phyloP scores from a whole-genome alignment of 768 basidiomycete species.

The Leccinum truebloodii region DNA sequence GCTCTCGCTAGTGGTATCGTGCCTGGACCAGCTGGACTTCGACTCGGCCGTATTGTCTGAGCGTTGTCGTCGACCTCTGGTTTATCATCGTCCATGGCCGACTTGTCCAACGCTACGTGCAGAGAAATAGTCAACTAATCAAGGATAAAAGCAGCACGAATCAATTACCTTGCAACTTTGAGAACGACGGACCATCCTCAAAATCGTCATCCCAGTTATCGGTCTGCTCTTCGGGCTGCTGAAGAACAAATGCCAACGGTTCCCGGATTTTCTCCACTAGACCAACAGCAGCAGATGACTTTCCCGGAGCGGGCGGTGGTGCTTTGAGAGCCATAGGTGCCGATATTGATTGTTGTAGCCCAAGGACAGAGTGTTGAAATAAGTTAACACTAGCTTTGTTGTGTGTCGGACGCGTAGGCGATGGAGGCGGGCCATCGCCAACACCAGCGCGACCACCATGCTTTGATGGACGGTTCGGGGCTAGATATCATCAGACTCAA shows the following conservation, averaged over 20 bases:
- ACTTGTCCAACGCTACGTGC: slow-evolving; percentile 60
- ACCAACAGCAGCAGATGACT: slow-evolving; percentile 29
- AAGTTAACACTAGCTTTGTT: slow-evolving; percentile 29
- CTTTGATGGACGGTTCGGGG: slow-evolving; percentile 75
- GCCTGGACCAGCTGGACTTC: slow-evolving; percentile 60
- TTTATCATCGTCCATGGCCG: slow-evolving; percentile 55
- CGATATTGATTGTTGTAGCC: slow-evolving; percentile 37
- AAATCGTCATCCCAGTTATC: slow-evolving; percentile 99
- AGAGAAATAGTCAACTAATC: neutral
- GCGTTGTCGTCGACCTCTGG: slow-evolving; percentile 68
- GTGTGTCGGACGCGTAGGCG: slow-evolving; percentile 40
- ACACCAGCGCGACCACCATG: slow-evolving; percentile 46
- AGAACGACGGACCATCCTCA: slow-evolving; percentile 87
- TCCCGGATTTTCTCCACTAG: slow-evolving; percentile 44
- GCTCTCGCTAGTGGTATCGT: slow-evolving; percentile 58
- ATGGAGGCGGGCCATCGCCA: slow-evolving; percentile 43
- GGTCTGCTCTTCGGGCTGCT: slow-evolving; percentile 80
- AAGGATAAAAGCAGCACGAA: neutral
- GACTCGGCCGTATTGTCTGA: slow-evolving; percentile 74
- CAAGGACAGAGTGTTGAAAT: slow-evolving; percentile 35
- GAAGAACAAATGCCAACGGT: slow-evolving; percentile 65
- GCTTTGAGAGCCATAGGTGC: slow-evolving; percentile 30
- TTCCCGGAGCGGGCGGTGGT: slow-evolving; percentile 18
- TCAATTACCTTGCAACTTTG: slow-evolving; percentile 66
- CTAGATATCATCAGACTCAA: slow-evolving; percentile 36